A percentile compares a stretch with the other conserved stretches of the same genome.
Conservation (phyloP, 129 eudicot species). For the Artemisia annua region DNA sequence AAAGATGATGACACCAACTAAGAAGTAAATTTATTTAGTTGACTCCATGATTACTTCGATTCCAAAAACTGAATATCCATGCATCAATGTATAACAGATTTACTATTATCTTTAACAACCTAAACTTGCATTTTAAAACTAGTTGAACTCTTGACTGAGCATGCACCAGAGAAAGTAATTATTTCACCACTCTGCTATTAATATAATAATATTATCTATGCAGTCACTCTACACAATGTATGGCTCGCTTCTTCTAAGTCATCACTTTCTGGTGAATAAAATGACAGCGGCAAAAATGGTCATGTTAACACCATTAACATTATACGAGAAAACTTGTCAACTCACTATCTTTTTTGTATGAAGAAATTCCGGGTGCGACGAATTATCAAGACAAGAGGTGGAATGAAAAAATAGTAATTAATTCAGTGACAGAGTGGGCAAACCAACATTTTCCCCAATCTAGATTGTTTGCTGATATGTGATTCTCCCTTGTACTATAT, state of each 20-base stretch:
- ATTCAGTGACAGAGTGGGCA: no score
- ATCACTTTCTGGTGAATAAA: not conserved
- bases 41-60: slow-evolving; percentile 3
- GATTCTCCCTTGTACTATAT: no score
- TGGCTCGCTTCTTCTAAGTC: not conserved
- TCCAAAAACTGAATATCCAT: slow-evolving; percentile 2
- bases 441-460: no score
- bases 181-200: slow-evolving; percentile 9
- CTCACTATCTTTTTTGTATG: not conserved
- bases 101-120: slow-evolving; percentile 6
- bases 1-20: not conserved
- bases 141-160: not conserved
- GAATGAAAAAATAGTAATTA: no score
- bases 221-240: not conserved
- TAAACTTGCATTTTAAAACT: not conserved
- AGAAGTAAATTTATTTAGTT: not conserved
- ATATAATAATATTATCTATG: not conserved
- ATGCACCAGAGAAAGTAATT: not conserved
- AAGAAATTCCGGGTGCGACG: not conserved
- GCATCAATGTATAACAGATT: slow-evolving; percentile 2
- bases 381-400: no score
- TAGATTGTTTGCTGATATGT: no score
- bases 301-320: not conserved
- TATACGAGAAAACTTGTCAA: not conserved
- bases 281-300: not conserved